Base-by-base conservation (phyloP, 129 eudicot genomes). In the Flaveria trinervia region DNA sequence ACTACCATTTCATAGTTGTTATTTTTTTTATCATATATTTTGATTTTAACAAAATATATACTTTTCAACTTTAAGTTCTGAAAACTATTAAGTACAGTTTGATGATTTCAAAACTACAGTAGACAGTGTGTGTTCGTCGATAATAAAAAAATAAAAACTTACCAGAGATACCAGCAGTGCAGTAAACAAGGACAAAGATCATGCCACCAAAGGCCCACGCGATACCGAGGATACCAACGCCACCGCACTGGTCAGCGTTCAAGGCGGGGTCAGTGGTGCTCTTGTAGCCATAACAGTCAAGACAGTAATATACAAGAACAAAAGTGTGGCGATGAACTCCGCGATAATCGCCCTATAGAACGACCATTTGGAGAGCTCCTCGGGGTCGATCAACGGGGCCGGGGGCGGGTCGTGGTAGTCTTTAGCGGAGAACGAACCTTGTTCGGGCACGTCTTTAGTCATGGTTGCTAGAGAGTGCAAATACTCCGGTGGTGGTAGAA, bases 111-210 rank as follows among this genome's bases (percentile, higher is more conserved):
- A 0, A 8, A 33, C 1, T 33, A 33, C 0, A 33, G 39, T 33
- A 33, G 39, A 33, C 0, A 5, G 39, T 33, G 6, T 33, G 39
- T 33, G 7, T 33, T 33, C 39, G 39, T 3, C 33, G 33, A 28
- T 28, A 28, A 26, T 2, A 26, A 26, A 26, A 28, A 28, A 28
- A 28, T 28, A 0, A 65, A 49, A 61, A 71, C 85, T 23, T 0
- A 86, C 96, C 96, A 15, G 96, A 90, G 55, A 90, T 90, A 39
- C 96, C 96, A 76, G 96, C 96, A 71, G 96, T 90, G 91, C 96
- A 90, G 85, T 90, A 90, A 79, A 90, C 96, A 36, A 90, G 96
- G 28, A 90, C 88, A 49, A 90, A 90, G 79, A 90, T 90, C 96
- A 90, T 90, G 83, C 96, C 96, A 20, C 96, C 96, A 36, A 88